These are phyloP conservation scores for Apiospora kogelbergensis DNA, from an alignment of 2,329 filamentous ascomycete genomes.

Conservation along the genomic window DNA sequence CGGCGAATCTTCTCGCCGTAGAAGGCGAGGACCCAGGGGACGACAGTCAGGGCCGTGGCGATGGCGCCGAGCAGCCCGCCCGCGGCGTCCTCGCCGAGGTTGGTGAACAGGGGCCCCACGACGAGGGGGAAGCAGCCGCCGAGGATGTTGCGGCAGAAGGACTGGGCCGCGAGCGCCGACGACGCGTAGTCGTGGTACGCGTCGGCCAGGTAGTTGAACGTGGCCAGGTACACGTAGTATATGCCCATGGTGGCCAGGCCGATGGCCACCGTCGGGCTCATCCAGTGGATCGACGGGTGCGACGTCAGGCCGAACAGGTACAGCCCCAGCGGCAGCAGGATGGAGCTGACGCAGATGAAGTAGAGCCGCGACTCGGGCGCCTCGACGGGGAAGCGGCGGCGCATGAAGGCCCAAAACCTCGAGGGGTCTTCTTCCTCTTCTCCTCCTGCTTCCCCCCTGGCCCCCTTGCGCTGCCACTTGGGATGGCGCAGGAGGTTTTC, in stretches of 20 bases:
- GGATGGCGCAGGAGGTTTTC: slow-evolving; percentile 61
- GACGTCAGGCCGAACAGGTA: slow-evolving; percentile 80
- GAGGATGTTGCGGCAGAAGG: slow-evolving; percentile 80
- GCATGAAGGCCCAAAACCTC: slow-evolving; percentile 45
- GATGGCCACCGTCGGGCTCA: slow-evolving; percentile 68
- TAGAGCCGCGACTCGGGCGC: slow-evolving; percentile 79
- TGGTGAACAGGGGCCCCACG: slow-evolving; percentile 69
- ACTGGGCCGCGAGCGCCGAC: slow-evolving; percentile 83
- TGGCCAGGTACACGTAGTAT: slow-evolving; percentile 80
- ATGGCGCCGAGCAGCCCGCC: slow-evolving; percentile 77
- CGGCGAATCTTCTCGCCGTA: slow-evolving; percentile 75
- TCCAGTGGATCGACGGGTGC: slow-evolving; percentile 64
- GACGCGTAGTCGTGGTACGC: slow-evolving; percentile 83
- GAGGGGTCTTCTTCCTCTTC: slow-evolving; percentile 36
- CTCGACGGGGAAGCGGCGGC: slow-evolving; percentile 46
- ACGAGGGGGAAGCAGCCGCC: slow-evolving; percentile 81
- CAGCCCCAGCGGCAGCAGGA: slow-evolving; percentile 74
- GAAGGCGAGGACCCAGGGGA: slow-evolving; percentile 85
- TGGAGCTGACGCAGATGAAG: slow-evolving; percentile 75
- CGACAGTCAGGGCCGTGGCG: slow-evolving; percentile 65
- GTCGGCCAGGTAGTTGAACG: slow-evolving; percentile 92
- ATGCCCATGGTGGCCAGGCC: slow-evolving; percentile 81
- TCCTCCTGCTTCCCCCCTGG: slow-evolving; percentile 16
- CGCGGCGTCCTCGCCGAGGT: slow-evolving; percentile 69
- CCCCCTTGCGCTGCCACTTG: slow-evolving; percentile 33